Conservation (phyloP, 2,329 filamentous ascomycete genomes). For the Stagonosporopsis cucurbitacearum region DNA sequence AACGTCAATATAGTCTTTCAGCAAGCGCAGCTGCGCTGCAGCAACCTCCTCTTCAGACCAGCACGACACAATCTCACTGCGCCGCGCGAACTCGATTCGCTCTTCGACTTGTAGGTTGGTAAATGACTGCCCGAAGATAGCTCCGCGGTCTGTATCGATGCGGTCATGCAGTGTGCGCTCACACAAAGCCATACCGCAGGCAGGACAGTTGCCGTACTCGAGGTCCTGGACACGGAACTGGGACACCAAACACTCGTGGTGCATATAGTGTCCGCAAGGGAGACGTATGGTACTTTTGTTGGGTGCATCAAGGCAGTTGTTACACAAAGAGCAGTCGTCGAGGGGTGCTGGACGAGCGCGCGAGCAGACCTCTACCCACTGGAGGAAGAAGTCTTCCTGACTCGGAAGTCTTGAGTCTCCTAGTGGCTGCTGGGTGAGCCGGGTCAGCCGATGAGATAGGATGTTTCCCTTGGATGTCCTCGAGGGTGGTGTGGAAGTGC, state of each 20-base stretch:
- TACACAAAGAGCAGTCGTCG: conserved; percentile 12
- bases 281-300: background rate
- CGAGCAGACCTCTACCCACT: background rate
- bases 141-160: conserved; percentile 16
- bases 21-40: conserved; percentile 13
- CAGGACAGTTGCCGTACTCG: conserved; percentile 11
- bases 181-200: conserved; percentile 11
- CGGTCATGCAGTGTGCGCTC: conserved; percentile 16
- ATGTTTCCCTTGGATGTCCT: background rate
- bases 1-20: conserved; percentile 22
- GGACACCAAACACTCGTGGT: conserved; percentile 10
- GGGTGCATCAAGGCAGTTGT: background rate
- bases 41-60: conserved; percentile 20
- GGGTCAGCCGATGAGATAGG: background rate
- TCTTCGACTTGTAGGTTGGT: conserved; percentile 5
- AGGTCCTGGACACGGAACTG: conserved; percentile 5
- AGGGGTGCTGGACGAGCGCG: background rate
- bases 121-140: conserved; percentile 17
- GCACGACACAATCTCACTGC: background rate
- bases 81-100: conserved; percentile 14
- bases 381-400: background rate
- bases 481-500: background rate
- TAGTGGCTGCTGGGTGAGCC: background rate
- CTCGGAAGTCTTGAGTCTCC: background rate
- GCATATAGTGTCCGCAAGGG: conserved; percentile 5